Evolutionary conservation across 225 moss, liverwort and hornwort genomes (phyloP).

Genomic region (Bryum argenteum): DNA sequence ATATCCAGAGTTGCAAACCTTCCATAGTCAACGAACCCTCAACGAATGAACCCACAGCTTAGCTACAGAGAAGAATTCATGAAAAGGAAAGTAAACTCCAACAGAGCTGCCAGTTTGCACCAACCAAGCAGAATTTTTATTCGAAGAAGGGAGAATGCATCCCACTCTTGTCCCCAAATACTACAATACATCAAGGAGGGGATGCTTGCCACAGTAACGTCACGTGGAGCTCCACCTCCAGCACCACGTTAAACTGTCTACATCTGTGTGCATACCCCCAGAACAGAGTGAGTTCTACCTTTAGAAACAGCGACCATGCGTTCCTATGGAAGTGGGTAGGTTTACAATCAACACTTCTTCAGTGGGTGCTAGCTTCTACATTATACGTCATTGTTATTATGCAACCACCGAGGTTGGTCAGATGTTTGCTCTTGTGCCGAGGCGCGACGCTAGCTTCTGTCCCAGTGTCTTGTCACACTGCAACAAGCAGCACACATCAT

Average conservation of each 20-base stretch:
- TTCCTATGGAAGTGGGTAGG: background rate
- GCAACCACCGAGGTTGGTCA: background rate
- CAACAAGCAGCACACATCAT: background rate
- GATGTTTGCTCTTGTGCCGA: slow-evolving; percentile 50
- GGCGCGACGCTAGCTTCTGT: slow-evolving; percentile 50
- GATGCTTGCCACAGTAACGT: too few relatives aligned
- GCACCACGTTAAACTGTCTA: background rate
- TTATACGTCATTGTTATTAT: background rate
- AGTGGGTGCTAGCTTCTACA: background rate
- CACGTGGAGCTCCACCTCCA: too few relatives aligned
- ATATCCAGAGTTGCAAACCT: too few relatives aligned
- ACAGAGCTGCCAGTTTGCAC: too few relatives aligned
- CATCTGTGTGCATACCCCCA: background rate
- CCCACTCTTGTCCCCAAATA: too few relatives aligned
- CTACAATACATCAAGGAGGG: too few relatives aligned
- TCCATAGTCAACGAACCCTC: too few relatives aligned
- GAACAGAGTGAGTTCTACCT: background rate
- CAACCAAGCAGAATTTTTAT: too few relatives aligned
- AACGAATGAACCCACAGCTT: too few relatives aligned
- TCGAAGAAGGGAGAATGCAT: too few relatives aligned
- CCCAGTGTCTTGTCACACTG: slow-evolving; percentile 63
- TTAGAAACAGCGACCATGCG: background rate
- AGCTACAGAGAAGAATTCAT: too few relatives aligned
- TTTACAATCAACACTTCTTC: background rate
- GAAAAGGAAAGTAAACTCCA: too few relatives aligned